Conservation (phyloP, 192 early-diverging fungal species). For the Umbelopsis vinacea region DNA sequence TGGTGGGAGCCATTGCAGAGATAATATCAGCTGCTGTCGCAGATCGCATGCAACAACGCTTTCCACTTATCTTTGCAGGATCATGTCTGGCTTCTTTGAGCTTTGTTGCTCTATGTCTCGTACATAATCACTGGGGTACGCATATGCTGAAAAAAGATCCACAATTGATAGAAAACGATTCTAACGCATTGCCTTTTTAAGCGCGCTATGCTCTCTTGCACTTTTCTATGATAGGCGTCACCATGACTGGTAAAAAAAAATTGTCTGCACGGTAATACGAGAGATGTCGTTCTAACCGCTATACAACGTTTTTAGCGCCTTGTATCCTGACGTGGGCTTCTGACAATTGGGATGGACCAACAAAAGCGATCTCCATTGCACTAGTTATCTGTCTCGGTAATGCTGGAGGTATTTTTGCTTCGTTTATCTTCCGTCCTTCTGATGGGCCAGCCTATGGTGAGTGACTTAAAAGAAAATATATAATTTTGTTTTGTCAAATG, state of each 20-base stretch:
- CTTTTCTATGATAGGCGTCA: neutral
- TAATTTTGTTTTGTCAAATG: too few species aligned
- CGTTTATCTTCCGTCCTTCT: constrained; percentile 32
- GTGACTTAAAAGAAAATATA: neutral
- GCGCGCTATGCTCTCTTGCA: neutral
- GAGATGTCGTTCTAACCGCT: neutral
- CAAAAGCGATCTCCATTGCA: constrained; percentile 27
- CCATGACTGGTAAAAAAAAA: neutral
- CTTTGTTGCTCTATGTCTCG: constrained; percentile 17
- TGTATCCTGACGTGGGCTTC: constrained; percentile 7
- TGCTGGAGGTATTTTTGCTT: constrained; percentile 28
- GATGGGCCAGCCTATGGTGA: constrained; percentile 32
- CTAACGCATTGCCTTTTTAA: neutral
- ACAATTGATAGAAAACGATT: too few species aligned
- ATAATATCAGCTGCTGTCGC: constrained; percentile 19
- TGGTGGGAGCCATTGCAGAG: neutral
- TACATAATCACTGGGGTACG: constrained; percentile 36
- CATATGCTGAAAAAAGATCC: neutral
- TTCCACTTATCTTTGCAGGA: constrained; percentile 25
- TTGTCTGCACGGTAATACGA: neutral
- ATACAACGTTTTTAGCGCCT: neutral
- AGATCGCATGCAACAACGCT: constrained; percentile 27
- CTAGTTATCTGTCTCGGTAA: constrained; percentile 31
- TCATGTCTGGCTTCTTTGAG: constrained; percentile 20
- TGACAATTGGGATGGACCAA: constrained; percentile 5